A percentile compares a stretch with the other conserved stretches of the same genome.
Conservation (phyloP, 2,329 filamentous ascomycete genomes). For the Hymenoscyphus salicellus region DNA sequence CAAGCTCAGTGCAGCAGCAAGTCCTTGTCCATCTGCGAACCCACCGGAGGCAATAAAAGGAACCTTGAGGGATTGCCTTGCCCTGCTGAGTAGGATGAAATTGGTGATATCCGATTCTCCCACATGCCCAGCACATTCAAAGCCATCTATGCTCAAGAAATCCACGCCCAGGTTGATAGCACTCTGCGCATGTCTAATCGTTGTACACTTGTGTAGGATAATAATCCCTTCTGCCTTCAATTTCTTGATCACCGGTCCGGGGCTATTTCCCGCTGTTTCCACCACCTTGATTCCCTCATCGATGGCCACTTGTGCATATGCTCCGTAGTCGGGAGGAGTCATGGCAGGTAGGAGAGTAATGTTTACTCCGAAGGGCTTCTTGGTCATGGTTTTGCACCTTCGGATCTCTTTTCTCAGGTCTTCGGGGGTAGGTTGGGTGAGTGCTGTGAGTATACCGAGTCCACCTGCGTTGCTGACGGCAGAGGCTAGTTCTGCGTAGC, state of each 20-base stretch:
- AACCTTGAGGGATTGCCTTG: conserved; percentile 76
- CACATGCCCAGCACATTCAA: conserved; percentile 91
- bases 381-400: conserved; percentile 75
- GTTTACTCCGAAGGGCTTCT: conserved; percentile 85
- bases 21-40: conserved; percentile 89
- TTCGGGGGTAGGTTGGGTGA: conserved; percentile 90
- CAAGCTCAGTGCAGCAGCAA: conserved; percentile 84
- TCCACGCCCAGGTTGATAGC: conserved; percentile 94
- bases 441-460: conserved; percentile 76
- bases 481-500: conserved; percentile 73
- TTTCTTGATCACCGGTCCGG: conserved; percentile 84
- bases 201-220: conserved; percentile 96
- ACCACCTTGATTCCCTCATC: conserved; percentile 90
- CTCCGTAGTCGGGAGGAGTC: conserved; percentile 85
- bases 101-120: conserved; percentile 86
- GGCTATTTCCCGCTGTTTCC: conserved; percentile 87
- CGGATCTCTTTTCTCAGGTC: conserved; percentile 92
- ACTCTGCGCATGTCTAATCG: conserved; percentile 86
- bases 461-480: conserved; percentile 81
- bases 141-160: conserved; percentile 94
- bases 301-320: conserved; percentile 88
- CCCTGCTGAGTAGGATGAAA: conserved; percentile 81
- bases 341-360: conserved; percentile 88
- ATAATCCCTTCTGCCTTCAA: conserved; percentile 77
- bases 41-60: conserved; percentile 96